phyloP scores from a whole-genome alignment of 1,139 yeast genomes.

The Suzukiozyma palmioleophila region DNA sequence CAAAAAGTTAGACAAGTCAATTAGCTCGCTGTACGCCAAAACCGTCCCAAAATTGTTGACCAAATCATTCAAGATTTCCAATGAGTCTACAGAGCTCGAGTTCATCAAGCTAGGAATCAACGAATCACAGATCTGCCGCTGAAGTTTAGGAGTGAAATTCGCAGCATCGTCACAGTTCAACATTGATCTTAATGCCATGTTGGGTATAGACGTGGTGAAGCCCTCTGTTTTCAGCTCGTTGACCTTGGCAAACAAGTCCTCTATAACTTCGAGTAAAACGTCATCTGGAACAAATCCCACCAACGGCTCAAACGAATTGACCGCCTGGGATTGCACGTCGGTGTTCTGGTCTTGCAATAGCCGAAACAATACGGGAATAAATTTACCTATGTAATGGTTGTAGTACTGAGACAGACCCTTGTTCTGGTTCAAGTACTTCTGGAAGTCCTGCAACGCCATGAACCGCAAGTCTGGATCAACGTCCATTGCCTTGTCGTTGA shows the following conservation, averaged over 20 bases:
- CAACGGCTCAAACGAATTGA: constrained; percentile 49
- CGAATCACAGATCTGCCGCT: constrained; percentile 18
- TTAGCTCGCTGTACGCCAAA: constrained; percentile 39
- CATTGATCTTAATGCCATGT: constrained; percentile 67
- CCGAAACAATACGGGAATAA: constrained; percentile 47
- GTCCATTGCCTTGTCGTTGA: constrained; percentile 51
- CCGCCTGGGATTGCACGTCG: constrained; percentile 78
- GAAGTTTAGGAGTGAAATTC: constrained; percentile 7
- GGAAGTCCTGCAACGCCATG: constrained; percentile 82
- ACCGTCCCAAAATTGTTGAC: constrained; percentile 51
- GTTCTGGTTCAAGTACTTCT: constrained; percentile 36
- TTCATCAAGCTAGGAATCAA: constrained; percentile 17
- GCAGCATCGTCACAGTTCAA: constrained; percentile 23
- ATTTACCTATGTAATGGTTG: constrained; percentile 28
- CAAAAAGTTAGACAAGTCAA: constrained; percentile 31
- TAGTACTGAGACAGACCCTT: constrained; percentile 17
- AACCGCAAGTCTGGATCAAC: constrained; percentile 82
- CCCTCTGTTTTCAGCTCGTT: constrained; percentile 22
- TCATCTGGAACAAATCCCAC: constrained; percentile 25
- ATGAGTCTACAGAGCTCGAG: constrained; percentile 45
- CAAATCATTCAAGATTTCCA: constrained; percentile 62
- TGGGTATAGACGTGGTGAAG: constrained; percentile 60
- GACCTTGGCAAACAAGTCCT: constrained; percentile 21
- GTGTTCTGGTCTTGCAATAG: constrained; percentile 61
- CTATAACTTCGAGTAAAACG: constrained; percentile 20